phyloP scores from a whole-genome alignment of 768 basidiomycete genomes.

The Phylloporus rhodoxanthus region DNA sequence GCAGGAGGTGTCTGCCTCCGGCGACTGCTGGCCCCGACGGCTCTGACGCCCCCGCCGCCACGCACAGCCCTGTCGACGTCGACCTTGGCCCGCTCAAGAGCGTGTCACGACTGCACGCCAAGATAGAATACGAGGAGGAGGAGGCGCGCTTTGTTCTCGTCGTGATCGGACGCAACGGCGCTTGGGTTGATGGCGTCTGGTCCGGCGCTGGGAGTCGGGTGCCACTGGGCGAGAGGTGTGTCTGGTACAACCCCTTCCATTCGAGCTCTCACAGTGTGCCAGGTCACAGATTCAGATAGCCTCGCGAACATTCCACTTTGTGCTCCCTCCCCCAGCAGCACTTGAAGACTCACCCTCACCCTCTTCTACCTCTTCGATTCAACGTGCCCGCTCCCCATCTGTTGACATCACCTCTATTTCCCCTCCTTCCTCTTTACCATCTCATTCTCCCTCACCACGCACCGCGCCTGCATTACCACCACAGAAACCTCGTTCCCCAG shows the following conservation, averaged over 20 bases:
- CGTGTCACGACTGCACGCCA: constrained; percentile 94
- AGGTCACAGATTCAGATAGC: constrained; percentile 97
- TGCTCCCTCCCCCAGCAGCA: constrained; percentile 81
- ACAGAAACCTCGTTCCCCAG: constrained; percentile 43
- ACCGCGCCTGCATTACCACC: constrained; percentile 38
- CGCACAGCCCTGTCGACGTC: constrained; percentile 57
- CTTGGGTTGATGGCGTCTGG: constrained; percentile 98
- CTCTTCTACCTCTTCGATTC: constrained; percentile 66
- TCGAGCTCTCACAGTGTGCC: constrained; percentile 13
- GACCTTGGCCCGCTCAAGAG: constrained; percentile 96
- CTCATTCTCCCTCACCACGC: constrained; percentile 64
- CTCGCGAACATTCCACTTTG: constrained; percentile 93
- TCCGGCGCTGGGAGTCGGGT: constrained; percentile 81
- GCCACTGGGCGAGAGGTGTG: constrained; percentile 78
- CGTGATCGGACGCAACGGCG: constrained; percentile 94
- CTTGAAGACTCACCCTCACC: constrained; percentile 80
- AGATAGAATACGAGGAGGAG: constrained; percentile 90
- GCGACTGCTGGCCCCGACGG: constrained; percentile 45
- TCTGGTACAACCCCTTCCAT: not conserved
- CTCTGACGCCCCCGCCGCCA: constrained; percentile 36
- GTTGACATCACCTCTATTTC: constrained; percentile 78
- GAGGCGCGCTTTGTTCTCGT: constrained; percentile 83
- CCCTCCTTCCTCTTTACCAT: constrained; percentile 75
- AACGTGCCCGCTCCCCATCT: constrained; percentile 69
- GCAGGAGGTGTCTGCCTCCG: constrained; percentile 72